Evolutionary conservation across 75 land plant genomes (phyloP).

Genomic region (Gnetum montanum): DNA sequence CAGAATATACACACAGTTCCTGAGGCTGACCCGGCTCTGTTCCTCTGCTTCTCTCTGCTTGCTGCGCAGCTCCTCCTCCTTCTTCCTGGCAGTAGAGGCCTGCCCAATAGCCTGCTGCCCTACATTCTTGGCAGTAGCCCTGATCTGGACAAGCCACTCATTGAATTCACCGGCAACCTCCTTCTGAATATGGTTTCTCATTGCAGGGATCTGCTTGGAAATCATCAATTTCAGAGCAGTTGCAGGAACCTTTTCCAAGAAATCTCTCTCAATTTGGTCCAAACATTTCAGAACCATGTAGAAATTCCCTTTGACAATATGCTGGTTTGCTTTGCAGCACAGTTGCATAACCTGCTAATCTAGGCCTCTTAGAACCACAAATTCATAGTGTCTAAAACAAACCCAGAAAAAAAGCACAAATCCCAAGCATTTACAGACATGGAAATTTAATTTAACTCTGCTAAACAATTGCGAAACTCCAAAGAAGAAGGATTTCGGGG

Average conservation of each 20-base stretch:
- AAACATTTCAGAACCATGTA: slow-evolving; percentile 77
- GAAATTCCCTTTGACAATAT: slow-evolving; percentile 53
- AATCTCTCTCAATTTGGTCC: slow-evolving; percentile 72
- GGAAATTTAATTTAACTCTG: too few relatives aligned
- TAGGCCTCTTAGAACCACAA: too few relatives aligned
- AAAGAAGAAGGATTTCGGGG: too few relatives aligned
- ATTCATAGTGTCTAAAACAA: too few relatives aligned
- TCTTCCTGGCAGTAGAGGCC: slow-evolving; percentile 79
- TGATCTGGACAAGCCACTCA: slow-evolving; percentile 88
- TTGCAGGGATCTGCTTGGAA: slow-evolving; percentile 60
- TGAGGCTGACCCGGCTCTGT: slow-evolving; percentile 50
- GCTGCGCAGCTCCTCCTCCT: slow-evolving; percentile 70
- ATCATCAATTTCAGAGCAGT: slow-evolving; percentile 43
- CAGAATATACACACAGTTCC: slow-evolving; percentile 54
- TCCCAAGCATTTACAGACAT: too few relatives aligned
- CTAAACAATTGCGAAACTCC: too few relatives aligned
- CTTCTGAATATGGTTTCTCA: slow-evolving; percentile 68
- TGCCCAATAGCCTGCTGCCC: slow-evolving; percentile 86
- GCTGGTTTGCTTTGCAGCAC: slow-evolving; percentile 59
- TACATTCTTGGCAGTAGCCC: slow-evolving; percentile 66
- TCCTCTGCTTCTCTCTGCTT: slow-evolving; percentile 83
- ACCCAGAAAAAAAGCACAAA: too few relatives aligned
- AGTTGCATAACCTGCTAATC: slow-evolving; percentile 46
- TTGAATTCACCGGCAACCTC: slow-evolving; percentile 71
- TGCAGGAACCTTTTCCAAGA: slow-evolving; percentile 51